A percentile compares a stretch with the other conserved stretches of the same genome.
These are phyloP conservation scores for Spinacia oleracea DNA, from an alignment of 179 eudicot genomes.

Conservation along the genomic window DNA sequence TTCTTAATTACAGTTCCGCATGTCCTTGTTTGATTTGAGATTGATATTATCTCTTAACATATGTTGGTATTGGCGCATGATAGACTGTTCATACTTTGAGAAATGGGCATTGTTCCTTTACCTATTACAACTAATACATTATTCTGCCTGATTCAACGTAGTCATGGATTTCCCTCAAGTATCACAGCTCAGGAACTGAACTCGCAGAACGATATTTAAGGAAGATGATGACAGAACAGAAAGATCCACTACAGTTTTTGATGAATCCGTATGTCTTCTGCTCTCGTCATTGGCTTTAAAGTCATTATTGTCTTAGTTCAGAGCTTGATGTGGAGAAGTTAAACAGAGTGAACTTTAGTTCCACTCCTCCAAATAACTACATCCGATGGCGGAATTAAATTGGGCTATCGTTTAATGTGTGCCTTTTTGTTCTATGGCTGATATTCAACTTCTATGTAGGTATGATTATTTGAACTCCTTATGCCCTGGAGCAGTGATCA, in stretches of 20 bases:
- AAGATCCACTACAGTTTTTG: neutral
- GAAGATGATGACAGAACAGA: slow-evolving; percentile 6
- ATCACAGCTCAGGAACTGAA: slow-evolving; percentile 5
- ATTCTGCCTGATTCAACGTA: slow-evolving; percentile 3
- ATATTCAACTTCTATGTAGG: slow-evolving; percentile 38
- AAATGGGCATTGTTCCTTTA: neutral
- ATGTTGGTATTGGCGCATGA: neutral
- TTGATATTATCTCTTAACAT: neutral
- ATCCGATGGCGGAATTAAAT: neutral
- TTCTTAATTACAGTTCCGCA: neutral
- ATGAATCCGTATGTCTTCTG: slow-evolving; percentile 15
- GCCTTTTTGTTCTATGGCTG: slow-evolving; percentile 8
- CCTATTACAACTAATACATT: too few species aligned
- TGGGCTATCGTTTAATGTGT: neutral
- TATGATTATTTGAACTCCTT: slow-evolving; percentile 64
- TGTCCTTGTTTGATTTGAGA: neutral
- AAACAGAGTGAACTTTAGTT: neutral
- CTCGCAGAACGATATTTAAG: slow-evolving; percentile 1
- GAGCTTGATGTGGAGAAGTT: neutral
- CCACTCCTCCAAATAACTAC: neutral
- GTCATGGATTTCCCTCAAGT: slow-evolving; percentile 11
- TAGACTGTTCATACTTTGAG: neutral
- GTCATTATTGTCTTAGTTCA: neutral
- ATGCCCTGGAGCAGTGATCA: slow-evolving; percentile 62
- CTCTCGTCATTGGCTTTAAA: neutral